Conservation (phyloP, 2,329 filamentous ascomycete species). For the Paecilomyces niveus region DNA sequence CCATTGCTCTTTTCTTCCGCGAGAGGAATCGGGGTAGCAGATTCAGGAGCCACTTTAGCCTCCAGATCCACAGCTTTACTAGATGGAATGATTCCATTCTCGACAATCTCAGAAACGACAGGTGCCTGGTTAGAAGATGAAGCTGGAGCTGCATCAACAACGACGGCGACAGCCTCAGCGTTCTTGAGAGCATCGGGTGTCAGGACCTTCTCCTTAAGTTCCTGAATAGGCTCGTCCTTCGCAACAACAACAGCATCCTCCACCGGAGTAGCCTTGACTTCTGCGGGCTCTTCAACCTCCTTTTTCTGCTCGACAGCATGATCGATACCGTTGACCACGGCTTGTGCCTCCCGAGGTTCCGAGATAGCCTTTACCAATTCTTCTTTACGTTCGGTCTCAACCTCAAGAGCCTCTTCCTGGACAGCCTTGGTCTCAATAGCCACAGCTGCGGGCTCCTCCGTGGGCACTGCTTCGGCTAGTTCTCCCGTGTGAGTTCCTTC, state of each 20-base stretch:
- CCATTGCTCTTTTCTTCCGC: slow-evolving; percentile 13
- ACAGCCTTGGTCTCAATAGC: neutral
- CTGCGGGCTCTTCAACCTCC: neutral
- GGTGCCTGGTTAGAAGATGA: neutral
- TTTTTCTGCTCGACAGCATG: neutral
- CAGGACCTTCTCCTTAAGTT: neutral
- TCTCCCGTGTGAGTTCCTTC: too few species aligned
- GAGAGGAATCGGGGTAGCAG: slow-evolving; percentile 2
- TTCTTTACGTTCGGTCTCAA: neutral
- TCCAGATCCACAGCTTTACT: neutral
- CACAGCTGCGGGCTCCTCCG: neutral
- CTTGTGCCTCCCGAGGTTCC: neutral
- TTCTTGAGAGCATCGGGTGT: neutral
- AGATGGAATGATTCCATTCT: neutral
- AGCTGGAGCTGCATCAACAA: neutral
- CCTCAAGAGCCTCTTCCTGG: neutral
- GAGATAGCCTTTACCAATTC: neutral
- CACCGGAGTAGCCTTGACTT: neutral
- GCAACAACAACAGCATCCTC: neutral
- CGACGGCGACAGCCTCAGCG: slow-evolving; percentile 4
- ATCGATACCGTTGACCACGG: neutral
- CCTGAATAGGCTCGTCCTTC: slow-evolving; percentile 1
- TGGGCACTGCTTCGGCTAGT: neutral
- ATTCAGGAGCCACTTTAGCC: neutral
- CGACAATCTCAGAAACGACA: neutral